Percentiles rank a stretch among this genome's conserved stretches.
Evolutionary conservation across 73 alveolate species (phyloP).

Genomic region (Symbiodinium natans): DNA sequence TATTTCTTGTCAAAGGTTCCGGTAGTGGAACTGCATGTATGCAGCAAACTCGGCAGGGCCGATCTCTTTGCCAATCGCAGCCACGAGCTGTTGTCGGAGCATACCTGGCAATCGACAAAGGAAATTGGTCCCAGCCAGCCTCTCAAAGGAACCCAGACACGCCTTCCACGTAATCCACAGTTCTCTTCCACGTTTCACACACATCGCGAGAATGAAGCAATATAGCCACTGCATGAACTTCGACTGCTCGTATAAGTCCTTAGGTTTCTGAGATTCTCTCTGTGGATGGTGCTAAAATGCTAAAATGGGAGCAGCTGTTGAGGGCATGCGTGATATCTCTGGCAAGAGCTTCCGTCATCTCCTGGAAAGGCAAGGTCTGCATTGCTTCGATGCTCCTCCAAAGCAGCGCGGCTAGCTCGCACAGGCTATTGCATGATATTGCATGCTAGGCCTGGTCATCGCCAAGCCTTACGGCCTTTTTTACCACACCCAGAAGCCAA

Average conservation of each 20-base stretch:
- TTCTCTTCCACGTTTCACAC: not conserved
- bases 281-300: not conserved
- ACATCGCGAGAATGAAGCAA: not conserved
- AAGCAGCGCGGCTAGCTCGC: not conserved
- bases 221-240: not conserved
- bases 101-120: not conserved
- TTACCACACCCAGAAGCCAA: too few relatives aligned
- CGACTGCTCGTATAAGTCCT: not conserved
- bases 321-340: too few relatives aligned
- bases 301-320: too few relatives aligned
- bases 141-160: not conserved
- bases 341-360: not conserved
- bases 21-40: conserved; percentile 93
- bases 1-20: not conserved
- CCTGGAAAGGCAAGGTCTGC: not conserved
- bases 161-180: conserved; percentile 8
- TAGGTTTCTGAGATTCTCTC: not conserved
- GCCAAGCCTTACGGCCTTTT: too few relatives aligned
- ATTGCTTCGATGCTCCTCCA: conserved; percentile 1
- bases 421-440: too few relatives aligned
- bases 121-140: too few relatives aligned
- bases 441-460: too few relatives aligned
- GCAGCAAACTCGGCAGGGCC: conserved; percentile 74
- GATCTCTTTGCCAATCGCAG: conserved; percentile 92
- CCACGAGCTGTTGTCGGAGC: conserved; percentile 88